Percentiles rank a stretch among this genome's conserved stretches.
Conservation (phyloP, 352 stramenopile species). For the Achlya hypogyna region DNA sequence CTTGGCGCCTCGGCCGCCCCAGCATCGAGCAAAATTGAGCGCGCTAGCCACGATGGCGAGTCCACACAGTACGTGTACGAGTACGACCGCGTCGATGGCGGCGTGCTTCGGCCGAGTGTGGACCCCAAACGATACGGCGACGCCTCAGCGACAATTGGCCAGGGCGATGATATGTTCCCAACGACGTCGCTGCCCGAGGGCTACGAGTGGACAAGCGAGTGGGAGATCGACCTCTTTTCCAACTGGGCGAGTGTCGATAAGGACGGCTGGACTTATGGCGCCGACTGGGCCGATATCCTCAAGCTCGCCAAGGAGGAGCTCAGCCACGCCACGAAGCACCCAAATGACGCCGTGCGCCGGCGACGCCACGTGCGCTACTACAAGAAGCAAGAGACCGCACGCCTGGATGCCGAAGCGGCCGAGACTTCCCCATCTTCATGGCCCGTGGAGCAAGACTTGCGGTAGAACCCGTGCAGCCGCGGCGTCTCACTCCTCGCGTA, state of each 20-base stretch:
- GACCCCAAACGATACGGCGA: constrained; percentile 73
- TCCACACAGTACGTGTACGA: constrained; percentile 75
- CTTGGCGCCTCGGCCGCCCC: not conserved
- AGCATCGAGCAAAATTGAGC: not conserved
- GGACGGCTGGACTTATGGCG: constrained; percentile 77
- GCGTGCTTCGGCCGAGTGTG: constrained; percentile 36
- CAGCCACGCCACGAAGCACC: constrained; percentile 74
- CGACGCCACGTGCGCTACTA: constrained; percentile 75
- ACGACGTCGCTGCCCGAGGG: constrained; percentile 54
- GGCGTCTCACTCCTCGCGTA: not conserved
- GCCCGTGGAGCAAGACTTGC: not conserved
- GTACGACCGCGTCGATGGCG: constrained; percentile 74
- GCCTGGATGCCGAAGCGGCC: not conserved
- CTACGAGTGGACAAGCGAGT: constrained; percentile 72
- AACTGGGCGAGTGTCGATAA: constrained; percentile 73
- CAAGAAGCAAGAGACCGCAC: constrained; percentile 23
- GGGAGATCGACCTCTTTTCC: constrained; percentile 59
- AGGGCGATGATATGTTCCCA: constrained; percentile 55
- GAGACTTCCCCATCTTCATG: not conserved
- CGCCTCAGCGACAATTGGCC: constrained; percentile 37
- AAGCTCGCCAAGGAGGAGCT: constrained; percentile 67
- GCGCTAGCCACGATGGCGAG: constrained; percentile 39
- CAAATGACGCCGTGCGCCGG: constrained; percentile 61
- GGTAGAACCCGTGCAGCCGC: constrained; percentile 3
- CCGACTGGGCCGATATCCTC: constrained; percentile 70